Evolutionary conservation across 306 rosid species (phyloP), one percentile per base, ranked within the genome.

Genomic region (Cucumis cinereus): DNA sequence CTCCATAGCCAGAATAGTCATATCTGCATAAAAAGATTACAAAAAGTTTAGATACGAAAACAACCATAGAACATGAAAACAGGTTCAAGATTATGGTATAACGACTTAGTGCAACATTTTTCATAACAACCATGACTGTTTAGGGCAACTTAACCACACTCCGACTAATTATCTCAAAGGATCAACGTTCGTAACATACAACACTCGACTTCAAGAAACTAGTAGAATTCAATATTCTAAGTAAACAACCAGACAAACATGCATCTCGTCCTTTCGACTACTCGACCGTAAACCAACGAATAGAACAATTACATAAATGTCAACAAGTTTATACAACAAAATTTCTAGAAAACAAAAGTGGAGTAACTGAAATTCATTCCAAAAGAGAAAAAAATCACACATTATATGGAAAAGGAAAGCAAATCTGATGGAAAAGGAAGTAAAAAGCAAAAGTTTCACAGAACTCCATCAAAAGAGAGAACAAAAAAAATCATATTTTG

Each of bases 1-100:
- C 98, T 80, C 99, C 99, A 79, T 95, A 95, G 60, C 99, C 99
- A 83, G 98, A 95, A 79, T 90, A 95, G 82, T 95, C 99, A 79
- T 90, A 95, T 81, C 99, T 95, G 98, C 88, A 88, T 69, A 52
- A 81, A 22, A 81, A 74, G 79, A 70, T 60, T 28, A 22, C 10
- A 10, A 7, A 43, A 26, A 35, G 15, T 38, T 36, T 57, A 62
- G 41, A 20, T 50, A 23, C 19, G 35, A 35, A 33, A 28, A 69
- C 1, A 13, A 24, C 20, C 47, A 22, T 17, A 41, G 0, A 10
- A 67, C 17, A 67, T 13, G 33, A 67, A n/a, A 20, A n/a, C 6
- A 4, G 33, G n/a, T 40, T 13, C 53, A 1, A 22, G 19, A 41
- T 67, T 12, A 41, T 41, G 74, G 54, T 8, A 19, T 63, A 40